Base-by-base conservation (phyloP, 768 basidiomycete genomes). In the Guyanaporus albipodus region DNA sequence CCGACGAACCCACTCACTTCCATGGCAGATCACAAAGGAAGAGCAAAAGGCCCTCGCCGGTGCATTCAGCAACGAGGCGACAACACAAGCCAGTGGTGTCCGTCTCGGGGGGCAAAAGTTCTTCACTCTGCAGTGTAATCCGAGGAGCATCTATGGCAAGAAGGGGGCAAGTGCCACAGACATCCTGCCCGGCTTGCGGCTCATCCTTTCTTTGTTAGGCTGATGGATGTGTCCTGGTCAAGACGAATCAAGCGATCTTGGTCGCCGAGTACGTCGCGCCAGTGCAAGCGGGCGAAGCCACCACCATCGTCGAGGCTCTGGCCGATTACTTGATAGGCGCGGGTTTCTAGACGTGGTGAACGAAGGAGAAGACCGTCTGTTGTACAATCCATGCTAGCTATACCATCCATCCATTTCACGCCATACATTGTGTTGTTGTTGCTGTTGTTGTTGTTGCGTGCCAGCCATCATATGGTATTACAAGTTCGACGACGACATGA, bases 191-290 rank as follows among this genome's bases (percentile, higher is more conserved):
- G 11, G n/a, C 27, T 33, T 36, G 31, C 6, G 27, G 27, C 49
- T 54, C n/a, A 52, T 37, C 4, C n/a, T 14, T 14, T 22, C 15
- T 8, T 24, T 12, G 2, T 5, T 59, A 94, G 91, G 76, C 74
- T 18, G 80, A 89, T 63, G 93, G 94, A 1, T 79, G 73, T 29
- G 57, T 78, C 24, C 58, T 92, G 48, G 82, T 87, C 38, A 87
- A 87, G 74, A 94, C 91, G 15, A 85, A 76, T 50, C 85, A 88
- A 59, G 91, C 89, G n/a, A 71, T 95, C 46, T 73, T 97, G 42
- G 82, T 96, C 18, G 79, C 80, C 6, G 83, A 84, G 60, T 97
- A 95, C 67, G 49, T 49, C 0, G 70, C 73, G 6, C 90, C 90
- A 0, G 60, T 64, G 32, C 85, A 87, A 61, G 83, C 81, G 2